Evolutionary conservation across 345 rosid species (phyloP).

Genomic region (Syzygium jambos): DNA sequence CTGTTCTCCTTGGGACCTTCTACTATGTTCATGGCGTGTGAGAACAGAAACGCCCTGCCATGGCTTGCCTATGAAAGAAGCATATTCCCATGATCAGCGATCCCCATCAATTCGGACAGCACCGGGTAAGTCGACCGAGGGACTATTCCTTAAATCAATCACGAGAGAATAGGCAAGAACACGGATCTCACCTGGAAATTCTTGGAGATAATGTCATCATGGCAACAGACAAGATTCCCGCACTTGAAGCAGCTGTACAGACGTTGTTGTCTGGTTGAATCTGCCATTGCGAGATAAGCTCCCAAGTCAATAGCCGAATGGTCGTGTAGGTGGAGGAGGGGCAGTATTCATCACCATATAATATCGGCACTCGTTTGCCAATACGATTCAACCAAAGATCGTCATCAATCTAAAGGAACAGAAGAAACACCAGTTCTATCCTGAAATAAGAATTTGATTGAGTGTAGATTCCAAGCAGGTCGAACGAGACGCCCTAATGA

Average conservation of each 20-base stretch:
- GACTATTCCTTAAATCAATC: not conserved
- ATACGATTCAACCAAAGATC: not conserved
- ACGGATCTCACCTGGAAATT: constrained; percentile 25
- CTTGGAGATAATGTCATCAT: constrained; percentile 33
- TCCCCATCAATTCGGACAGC: not conserved
- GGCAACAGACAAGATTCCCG: constrained; percentile 24
- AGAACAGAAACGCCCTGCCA: constrained; percentile 23
- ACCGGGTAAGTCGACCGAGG: not conserved
- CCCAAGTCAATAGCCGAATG: not conserved
- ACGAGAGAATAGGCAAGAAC: not conserved
- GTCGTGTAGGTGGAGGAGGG: not conserved
- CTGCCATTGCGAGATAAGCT: not conserved
- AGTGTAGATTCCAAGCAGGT: not conserved
- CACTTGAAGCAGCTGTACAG: constrained; percentile 36
- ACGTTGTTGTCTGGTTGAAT: constrained; percentile 14
- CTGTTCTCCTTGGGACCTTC: constrained; percentile 19
- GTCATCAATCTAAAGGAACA: not conserved
- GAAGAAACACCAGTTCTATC: not conserved
- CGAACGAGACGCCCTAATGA: not conserved
- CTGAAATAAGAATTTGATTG: not conserved
- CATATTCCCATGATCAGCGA: not conserved
- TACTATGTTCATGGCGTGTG: constrained; percentile 11
- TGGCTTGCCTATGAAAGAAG: constrained; percentile 4
- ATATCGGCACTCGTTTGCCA: not conserved
- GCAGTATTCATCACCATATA: not conserved